Conservation (phyloP, 768 basidiomycete genomes). For the Trametes punicea region DNA sequence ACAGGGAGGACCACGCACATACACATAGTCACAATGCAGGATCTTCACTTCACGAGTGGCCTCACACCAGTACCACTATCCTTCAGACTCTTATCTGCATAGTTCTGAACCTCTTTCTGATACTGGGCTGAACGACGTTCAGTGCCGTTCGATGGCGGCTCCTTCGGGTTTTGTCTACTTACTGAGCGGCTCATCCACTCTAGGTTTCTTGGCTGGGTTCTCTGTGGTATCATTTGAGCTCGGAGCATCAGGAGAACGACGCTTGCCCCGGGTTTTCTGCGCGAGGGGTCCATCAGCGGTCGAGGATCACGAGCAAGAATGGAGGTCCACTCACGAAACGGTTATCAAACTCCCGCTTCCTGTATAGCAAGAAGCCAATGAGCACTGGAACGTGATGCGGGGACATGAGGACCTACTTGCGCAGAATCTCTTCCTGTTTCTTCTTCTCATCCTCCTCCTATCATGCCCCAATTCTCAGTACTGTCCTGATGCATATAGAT, state of each 20-base stretch:
- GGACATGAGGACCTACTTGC: conserved; percentile 39
- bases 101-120: conserved; percentile 40
- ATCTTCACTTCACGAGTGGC: conserved; percentile 41
- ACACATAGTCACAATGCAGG: neutral
- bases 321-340: conserved; percentile 49
- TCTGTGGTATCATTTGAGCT: conserved; percentile 35
- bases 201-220: conserved; percentile 40
- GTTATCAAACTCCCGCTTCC: conserved; percentile 58
- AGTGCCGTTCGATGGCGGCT: neutral
- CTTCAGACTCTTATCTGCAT: conserved; percentile 39
- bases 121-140: conserved; percentile 34
- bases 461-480: neutral
- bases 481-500: neutral
- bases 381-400: neutral
- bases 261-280: conserved; percentile 61
- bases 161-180: conserved; percentile 11
- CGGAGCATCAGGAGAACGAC: conserved; percentile 41
- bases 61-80: conserved; percentile 42
- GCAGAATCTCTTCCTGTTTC: conserved; percentile 48
- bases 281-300: neutral
- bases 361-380: conserved; percentile 24
- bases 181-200: conserved; percentile 34
- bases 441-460: conserved; percentile 58
- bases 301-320: neutral
- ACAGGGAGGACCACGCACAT: conserved; percentile 7